These are phyloP conservation scores for Neurospora sublineolata DNA, from an alignment of 495 filamentous ascomycete species.

Conservation along the genomic window DNA sequence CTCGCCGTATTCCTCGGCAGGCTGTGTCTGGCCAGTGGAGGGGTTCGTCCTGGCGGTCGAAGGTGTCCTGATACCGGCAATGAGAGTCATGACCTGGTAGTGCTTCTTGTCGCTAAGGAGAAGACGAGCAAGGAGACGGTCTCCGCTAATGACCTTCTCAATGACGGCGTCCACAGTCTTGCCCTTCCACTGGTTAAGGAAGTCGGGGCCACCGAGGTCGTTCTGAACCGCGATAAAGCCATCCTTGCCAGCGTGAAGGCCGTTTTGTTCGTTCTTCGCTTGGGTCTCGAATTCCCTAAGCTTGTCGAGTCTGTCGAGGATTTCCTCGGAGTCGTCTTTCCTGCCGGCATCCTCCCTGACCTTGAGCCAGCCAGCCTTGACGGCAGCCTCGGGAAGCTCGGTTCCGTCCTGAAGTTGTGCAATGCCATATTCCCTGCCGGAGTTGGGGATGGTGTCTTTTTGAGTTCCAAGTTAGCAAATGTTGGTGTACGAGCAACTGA, in stretches of 20 bases:
- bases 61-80: constrained; percentile 83
- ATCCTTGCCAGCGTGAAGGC: constrained; percentile 53
- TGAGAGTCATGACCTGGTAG: constrained; percentile 65
- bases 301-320: constrained; percentile 55
- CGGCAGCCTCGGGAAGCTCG: constrained; percentile 62
- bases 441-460: constrained; percentile 62
- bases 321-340: constrained; percentile 72
- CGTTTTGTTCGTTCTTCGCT: constrained; percentile 65
- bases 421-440: constrained; percentile 78
- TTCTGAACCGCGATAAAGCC: constrained; percentile 64
- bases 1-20: constrained; percentile 78
- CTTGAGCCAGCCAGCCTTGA: constrained; percentile 81
- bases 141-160: constrained; percentile 82
- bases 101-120: constrained; percentile 66
- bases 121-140: constrained; percentile 77
- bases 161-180: constrained; percentile 62
- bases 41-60: constrained; percentile 68
- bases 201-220: constrained; percentile 63
- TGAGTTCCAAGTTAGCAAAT: constrained; percentile 16
- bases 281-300: constrained; percentile 68
- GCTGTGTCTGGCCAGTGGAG: constrained; percentile 63
- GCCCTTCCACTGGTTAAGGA: constrained; percentile 68
- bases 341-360: constrained; percentile 84
- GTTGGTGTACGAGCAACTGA: background rate
- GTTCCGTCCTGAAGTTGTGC: constrained; percentile 62